These are phyloP conservation scores for Fusarium nurragi DNA, from an alignment of 2,329 filamentous ascomycete species.

Conservation along the genomic window DNA sequence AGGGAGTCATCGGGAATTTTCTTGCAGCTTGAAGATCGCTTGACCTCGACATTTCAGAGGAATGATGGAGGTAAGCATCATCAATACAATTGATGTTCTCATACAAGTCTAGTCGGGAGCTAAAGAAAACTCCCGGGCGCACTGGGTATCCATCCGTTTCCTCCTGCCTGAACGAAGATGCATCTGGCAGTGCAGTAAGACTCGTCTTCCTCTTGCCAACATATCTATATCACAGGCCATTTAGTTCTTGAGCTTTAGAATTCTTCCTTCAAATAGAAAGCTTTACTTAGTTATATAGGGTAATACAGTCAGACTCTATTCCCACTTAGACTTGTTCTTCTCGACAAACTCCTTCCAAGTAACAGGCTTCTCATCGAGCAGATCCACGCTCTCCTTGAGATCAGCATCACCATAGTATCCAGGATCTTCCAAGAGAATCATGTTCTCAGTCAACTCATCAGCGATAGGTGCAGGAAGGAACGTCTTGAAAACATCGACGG, in stretches of 20 bases:
- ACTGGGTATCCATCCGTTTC: too few relatives aligned
- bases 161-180: too few relatives aligned
- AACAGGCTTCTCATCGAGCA: slow-evolving; percentile 51
- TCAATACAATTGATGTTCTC: too few relatives aligned
- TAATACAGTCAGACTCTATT: background rate
- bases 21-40: background rate
- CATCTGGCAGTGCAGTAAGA: too few relatives aligned
- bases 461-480: slow-evolving; percentile 45
- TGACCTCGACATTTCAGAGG: background rate
- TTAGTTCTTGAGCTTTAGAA: background rate
- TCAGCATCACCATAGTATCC: slow-evolving; percentile 53
- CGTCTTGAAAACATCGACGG: slow-evolving; percentile 50
- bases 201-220: too few relatives aligned
- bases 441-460: slow-evolving; percentile 55
- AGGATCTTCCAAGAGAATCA: slow-evolving; percentile 53
- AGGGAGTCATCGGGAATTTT: background rate
- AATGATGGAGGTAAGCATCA: too few relatives aligned
- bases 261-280: accelerated
- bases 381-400: slow-evolving; percentile 45
- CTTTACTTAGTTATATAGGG: background rate
- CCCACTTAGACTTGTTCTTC: slow-evolving; percentile 46
- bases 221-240: too few relatives aligned
- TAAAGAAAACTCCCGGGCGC: too few relatives aligned
- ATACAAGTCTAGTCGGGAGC: too few relatives aligned
- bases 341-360: slow-evolving; percentile 52